These are phyloP conservation scores for Neoboletus subvelutipes DNA, from an alignment of 768 basidiomycete genomes.

Conservation along the genomic window DNA sequence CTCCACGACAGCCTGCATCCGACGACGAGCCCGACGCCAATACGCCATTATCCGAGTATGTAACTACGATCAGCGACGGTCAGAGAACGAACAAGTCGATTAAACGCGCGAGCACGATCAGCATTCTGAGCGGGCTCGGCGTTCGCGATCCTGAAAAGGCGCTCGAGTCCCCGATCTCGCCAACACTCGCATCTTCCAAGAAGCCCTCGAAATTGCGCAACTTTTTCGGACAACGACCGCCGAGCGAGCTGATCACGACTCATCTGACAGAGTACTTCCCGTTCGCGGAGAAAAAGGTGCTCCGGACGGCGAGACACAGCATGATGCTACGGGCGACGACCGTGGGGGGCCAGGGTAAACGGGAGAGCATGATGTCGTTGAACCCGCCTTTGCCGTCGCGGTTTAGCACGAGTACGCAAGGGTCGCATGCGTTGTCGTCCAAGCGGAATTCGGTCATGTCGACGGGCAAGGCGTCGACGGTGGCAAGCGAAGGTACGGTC, in stretches of 20 bases:
- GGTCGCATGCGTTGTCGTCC: conserved; percentile 45
- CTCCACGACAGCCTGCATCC: conserved; percentile 12
- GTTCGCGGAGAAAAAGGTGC: conserved; percentile 83
- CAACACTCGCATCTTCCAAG: conserved; percentile 37
- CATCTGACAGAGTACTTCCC: conserved; percentile 97
- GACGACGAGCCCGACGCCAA: conserved; percentile 43
- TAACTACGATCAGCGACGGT: conserved; percentile 28
- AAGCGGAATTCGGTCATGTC: conserved; percentile 41
- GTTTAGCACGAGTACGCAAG: conserved; percentile 36
- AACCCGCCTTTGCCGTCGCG: conserved; percentile 44
- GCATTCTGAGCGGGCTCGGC: conserved; percentile 90
- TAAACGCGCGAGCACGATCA: conserved; percentile 93
- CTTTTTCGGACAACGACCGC: conserved; percentile 98
- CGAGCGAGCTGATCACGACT: conserved; percentile 93
- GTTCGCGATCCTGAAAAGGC: conserved; percentile 76
- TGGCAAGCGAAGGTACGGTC: conserved; percentile 18
- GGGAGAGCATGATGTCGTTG: conserved; percentile 43
- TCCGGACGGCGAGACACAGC: conserved; percentile 87
- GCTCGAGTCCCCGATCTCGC: conserved; percentile 56
- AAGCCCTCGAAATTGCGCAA: conserved; percentile 78
- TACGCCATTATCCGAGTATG: conserved; percentile 31
- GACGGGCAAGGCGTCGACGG: conserved; percentile 34
- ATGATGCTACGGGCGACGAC: conserved; percentile 66
- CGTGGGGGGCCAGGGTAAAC: conserved; percentile 37
- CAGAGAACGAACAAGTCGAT: conserved; percentile 26